These are phyloP conservation scores for Artemisia princeps DNA, from an alignment of 140 eudicot genomes.

Conservation along the genomic window DNA sequence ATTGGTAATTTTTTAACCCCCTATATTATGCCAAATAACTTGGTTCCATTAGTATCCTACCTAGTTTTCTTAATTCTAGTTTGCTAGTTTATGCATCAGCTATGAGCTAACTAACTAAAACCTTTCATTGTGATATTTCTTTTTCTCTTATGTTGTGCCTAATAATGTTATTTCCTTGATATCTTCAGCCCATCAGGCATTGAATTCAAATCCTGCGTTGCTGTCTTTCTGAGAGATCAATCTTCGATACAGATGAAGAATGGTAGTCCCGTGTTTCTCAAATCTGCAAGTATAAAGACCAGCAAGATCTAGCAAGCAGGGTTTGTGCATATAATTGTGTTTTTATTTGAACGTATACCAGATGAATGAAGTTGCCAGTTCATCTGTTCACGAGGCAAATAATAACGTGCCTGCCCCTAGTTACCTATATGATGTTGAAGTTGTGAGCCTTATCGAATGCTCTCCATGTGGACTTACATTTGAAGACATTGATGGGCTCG, in stretches of 20 bases:
- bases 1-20: too few species aligned
- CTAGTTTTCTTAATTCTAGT: neutral
- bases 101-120: neutral
- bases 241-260: slow-evolving; percentile 19
- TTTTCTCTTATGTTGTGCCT: slow-evolving; percentile 5
- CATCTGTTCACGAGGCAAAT: slow-evolving; percentile 26
- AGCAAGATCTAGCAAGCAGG: neutral
- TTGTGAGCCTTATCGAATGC: slow-evolving; percentile 25
- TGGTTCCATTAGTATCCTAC: neutral
- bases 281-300: slow-evolving; percentile 21
- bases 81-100: neutral
- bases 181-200: slow-evolving; percentile 27
- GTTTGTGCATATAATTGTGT: slow-evolving; percentile 13
- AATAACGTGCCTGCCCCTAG: slow-evolving; percentile 7
- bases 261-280: slow-evolving; percentile 14
- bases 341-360: slow-evolving; percentile 17
- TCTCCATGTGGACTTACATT: slow-evolving; percentile 22
- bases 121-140: neutral
- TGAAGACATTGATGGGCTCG: slow-evolving; percentile 21
- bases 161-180: slow-evolving; percentile 19
- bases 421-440: slow-evolving; percentile 27
- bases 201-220: slow-evolving; percentile 27
- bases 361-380: slow-evolving; percentile 18
- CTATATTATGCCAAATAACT: too few species aligned
- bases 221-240: slow-evolving; percentile 21